Evolutionary conservation across 495 filamentous ascomycete species (phyloP).

Genomic region (Aspergillus baeticus): DNA sequence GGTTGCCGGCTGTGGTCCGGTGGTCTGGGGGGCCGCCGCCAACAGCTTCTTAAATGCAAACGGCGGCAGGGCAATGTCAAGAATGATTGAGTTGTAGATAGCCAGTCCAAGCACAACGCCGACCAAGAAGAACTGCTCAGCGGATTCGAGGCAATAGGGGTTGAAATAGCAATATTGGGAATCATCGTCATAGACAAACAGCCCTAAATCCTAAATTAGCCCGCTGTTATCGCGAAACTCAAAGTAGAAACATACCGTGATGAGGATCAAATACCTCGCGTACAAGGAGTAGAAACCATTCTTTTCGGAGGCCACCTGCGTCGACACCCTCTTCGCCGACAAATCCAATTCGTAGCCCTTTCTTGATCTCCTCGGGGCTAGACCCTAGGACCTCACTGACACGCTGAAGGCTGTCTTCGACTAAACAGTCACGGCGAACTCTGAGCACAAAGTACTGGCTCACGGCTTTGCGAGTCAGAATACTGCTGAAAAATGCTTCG

Average conservation of each 20-base stretch:
- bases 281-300: conserved; percentile 93
- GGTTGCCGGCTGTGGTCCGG: conserved; percentile 50
- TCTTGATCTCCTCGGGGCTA: conserved; percentile 87
- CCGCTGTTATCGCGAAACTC: not conserved
- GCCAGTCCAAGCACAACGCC: conserved; percentile 86
- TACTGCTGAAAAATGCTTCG: conserved; percentile 89
- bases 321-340: conserved; percentile 89
- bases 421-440: conserved; percentile 82
- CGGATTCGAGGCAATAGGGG: conserved; percentile 84
- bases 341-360: conserved; percentile 85
- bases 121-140: conserved; percentile 91
- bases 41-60: conserved; percentile 90
- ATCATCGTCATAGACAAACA: conserved; percentile 95
- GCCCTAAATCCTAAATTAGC: conserved; percentile 51
- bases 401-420: conserved; percentile 83
- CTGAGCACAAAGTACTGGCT: conserved; percentile 79
- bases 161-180: conserved; percentile 96
- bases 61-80: conserved; percentile 88
- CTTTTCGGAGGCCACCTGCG: conserved; percentile 87
- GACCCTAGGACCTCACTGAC: conserved; percentile 86
- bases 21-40: conserved; percentile 61
- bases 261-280: conserved; percentile 90
- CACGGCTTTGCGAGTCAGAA: conserved; percentile 68
- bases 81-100: conserved; percentile 95
- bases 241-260: conserved; percentile 61